These are phyloP conservation scores for Pleurotus ostreatus DNA, from an alignment of 768 basidiomycete genomes.

Conservation along the genomic window DNA sequence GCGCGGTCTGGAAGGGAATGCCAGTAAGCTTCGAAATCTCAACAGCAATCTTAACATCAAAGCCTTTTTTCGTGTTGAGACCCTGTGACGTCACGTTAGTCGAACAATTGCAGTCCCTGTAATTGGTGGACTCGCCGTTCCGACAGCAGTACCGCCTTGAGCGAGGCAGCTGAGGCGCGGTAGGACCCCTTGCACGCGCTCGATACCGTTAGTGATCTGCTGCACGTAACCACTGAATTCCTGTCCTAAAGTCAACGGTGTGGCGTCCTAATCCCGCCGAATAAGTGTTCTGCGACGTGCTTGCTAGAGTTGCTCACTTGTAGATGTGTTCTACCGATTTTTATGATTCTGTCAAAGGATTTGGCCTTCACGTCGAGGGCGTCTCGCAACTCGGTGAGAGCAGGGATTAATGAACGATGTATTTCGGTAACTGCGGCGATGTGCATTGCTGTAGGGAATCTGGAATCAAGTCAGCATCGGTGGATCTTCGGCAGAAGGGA, in stretches of 20 bases:
- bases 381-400: slow-evolving; percentile 77
- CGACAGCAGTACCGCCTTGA: slow-evolving; percentile 98
- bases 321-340: slow-evolving; percentile 97
- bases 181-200: slow-evolving; percentile 73
- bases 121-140: slow-evolving; percentile 64
- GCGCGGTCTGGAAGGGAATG: slow-evolving; percentile 89
- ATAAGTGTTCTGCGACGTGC: too few species aligned
- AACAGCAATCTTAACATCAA: slow-evolving; percentile 89
- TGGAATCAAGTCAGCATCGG: slow-evolving; percentile 23
- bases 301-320: slow-evolving; percentile 41
- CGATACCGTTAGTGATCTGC: slow-evolving; percentile 88
- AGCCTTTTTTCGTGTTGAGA: slow-evolving; percentile 94
- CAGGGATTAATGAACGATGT: slow-evolving; percentile 73
- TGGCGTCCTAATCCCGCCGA: slow-evolving; percentile 70
- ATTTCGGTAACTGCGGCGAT: slow-evolving; percentile 93
- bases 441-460: slow-evolving; percentile 99
- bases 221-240: slow-evolving; percentile 99
- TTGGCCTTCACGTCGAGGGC: slow-evolving; percentile 81
- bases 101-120: background rate
- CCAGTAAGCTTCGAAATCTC: slow-evolving; percentile 92
- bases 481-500: background rate
- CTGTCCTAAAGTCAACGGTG: slow-evolving; percentile 95
- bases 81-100: slow-evolving; percentile 49
- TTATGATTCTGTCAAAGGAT: slow-evolving; percentile 88
- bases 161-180: slow-evolving; percentile 88